Percentiles rank a stretch among this genome's conserved stretches.
Evolutionary conservation across 805 yeast genomes (phyloP).

Genomic region (Candida michaelii): DNA sequence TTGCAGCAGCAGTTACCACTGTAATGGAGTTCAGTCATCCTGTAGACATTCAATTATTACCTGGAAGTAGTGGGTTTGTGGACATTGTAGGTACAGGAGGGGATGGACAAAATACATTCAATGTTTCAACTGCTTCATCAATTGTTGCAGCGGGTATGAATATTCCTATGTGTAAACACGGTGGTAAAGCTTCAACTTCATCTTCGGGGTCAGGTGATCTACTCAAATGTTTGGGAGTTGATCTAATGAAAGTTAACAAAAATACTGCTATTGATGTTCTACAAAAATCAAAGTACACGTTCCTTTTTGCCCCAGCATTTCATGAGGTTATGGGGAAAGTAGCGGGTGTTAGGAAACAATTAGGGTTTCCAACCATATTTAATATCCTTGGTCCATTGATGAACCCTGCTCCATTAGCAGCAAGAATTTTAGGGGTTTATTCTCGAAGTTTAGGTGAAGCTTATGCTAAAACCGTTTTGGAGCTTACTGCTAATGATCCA

Average conservation of each 20-base stretch:
- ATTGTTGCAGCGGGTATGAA: conserved; percentile 91
- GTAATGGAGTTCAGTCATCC: conserved; percentile 63
- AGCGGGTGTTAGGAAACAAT: conserved; percentile 68
- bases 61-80: conserved; percentile 49
- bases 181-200: conserved; percentile 95
- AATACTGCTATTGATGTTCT: conserved; percentile 60
- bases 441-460: conserved; percentile 74
- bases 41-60: conserved; percentile 47
- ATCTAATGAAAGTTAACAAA: conserved; percentile 65
- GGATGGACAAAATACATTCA: conserved; percentile 95
- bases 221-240: conserved; percentile 78
- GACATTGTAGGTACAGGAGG: conserved; percentile 99
- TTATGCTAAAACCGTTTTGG: conserved; percentile 77
- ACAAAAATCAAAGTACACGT: conserved; percentile 54
- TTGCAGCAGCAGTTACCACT: conserved; percentile 83
- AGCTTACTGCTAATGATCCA: conserved; percentile 51
- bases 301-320: conserved; percentile 88
- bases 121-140: conserved; percentile 93
- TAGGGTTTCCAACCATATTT: conserved; percentile 92
- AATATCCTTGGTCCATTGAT: conserved; percentile 91
- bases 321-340: conserved; percentile 89
- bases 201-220: conserved; percentile 93
- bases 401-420: conserved; percentile 81
- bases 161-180: conserved; percentile 85
- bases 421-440: conserved; percentile 89